A percentile compares a stretch with the other conserved stretches of the same genome.
phyloP scores from a whole-genome alignment of 192 early-diverging fungal genomes.

The Entrophospora sp. region DNA sequence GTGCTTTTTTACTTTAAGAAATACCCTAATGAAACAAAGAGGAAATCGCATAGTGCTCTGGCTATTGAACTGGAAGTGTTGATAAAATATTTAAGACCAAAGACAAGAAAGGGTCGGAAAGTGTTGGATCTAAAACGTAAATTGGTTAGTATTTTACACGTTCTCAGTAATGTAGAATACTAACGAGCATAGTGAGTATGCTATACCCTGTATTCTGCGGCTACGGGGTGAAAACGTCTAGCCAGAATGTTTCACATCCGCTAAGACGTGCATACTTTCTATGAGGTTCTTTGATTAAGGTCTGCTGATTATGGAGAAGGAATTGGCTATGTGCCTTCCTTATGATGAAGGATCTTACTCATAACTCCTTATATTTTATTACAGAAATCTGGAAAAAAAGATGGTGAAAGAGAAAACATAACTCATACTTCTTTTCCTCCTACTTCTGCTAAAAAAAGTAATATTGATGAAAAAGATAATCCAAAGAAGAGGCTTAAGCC shows the following conservation, averaged over 20 bases:
- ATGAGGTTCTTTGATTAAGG: not conserved
- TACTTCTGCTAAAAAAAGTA: not conserved
- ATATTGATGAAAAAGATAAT: not conserved
- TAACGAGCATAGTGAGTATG: not conserved
- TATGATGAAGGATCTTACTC: no score
- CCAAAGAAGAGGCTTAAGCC: not conserved
- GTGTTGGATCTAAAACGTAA: not conserved
- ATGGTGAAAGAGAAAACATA: no score
- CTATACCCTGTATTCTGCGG: not conserved
- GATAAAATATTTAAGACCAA: not conserved
- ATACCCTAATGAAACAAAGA: no score
- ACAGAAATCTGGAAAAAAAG: no score
- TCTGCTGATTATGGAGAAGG: no score
- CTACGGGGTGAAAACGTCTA: not conserved
- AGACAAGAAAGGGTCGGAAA: not conserved
- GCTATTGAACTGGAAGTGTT: not conserved
- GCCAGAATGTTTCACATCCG: not conserved
- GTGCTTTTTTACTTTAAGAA: no score
- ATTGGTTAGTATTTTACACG: not conserved
- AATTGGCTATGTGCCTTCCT: not conserved
- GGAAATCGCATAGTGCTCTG: no score
- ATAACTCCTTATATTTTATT: no score
- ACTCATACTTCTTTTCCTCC: no score
- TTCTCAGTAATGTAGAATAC: not conserved
- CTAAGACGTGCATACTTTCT: not conserved